A percentile compares a stretch with the other conserved stretches of the same genome.
phyloP scores from a whole-genome alignment of 129 eudicot species.

The Mikania micrantha region DNA sequence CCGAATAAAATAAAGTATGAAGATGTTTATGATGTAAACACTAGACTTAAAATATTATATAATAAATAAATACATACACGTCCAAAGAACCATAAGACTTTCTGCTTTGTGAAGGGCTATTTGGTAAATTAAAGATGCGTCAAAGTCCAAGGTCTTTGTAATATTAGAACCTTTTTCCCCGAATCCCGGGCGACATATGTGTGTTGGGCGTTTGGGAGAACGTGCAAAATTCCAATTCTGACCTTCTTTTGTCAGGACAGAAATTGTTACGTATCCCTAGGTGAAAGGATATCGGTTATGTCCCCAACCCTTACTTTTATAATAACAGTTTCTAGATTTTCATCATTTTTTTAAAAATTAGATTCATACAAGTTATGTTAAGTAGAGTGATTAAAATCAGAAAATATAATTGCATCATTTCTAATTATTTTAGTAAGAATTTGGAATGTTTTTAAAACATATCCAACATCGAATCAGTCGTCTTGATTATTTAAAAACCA shows the following conservation, averaged over 20 bases:
- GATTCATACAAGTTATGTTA: too few species aligned
- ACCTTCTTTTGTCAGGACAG: conserved; percentile 27
- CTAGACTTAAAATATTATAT: not conserved
- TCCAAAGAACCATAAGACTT: conserved; percentile 24
- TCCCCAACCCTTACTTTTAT: conserved; percentile 2
- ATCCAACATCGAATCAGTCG: too few species aligned
- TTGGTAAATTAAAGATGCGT: conserved; percentile 7
- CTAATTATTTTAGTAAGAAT: too few species aligned
- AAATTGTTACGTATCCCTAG: conserved; percentile 5
- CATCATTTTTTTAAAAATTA: not conserved
- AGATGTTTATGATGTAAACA: not conserved
- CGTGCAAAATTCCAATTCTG: conserved; percentile 30
- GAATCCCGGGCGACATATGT: conserved; percentile 37
- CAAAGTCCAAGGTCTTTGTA: conserved; percentile 34
- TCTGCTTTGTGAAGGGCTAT: not conserved
- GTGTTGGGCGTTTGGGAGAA: conserved; percentile 34
- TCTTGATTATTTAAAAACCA: too few species aligned
- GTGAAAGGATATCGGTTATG: conserved; percentile 7
- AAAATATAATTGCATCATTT: too few species aligned
- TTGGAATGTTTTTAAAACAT: too few species aligned
- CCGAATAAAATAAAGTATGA: not conserved
- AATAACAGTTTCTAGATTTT: not conserved
- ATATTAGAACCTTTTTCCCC: conserved; percentile 27
- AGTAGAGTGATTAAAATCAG: too few species aligned
- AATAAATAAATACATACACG: conserved; percentile 4